phyloP scores from a whole-genome alignment of 2,329 filamentous ascomycete genomes.

The Fusarium sterilihyphosum region DNA sequence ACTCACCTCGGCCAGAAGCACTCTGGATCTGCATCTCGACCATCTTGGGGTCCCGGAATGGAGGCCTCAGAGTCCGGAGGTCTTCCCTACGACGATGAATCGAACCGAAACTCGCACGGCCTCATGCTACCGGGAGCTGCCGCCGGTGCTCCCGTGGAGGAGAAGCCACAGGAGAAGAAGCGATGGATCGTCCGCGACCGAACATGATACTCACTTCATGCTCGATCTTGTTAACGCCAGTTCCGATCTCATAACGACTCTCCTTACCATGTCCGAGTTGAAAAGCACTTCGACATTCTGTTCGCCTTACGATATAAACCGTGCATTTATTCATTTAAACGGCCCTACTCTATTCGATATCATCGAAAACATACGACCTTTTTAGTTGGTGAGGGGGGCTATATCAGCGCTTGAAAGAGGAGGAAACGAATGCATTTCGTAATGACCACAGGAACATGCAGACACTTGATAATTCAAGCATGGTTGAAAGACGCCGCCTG shows the following conservation, averaged over 20 bases:
- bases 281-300: slow-evolving; percentile 12
- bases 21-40: slow-evolving; percentile 49
- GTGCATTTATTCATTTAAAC: slow-evolving; percentile 30
- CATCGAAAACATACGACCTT: slow-evolving; percentile 23
- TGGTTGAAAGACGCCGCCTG: slow-evolving; percentile 1
- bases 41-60: slow-evolving; percentile 50
- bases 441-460: not conserved
- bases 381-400: not conserved
- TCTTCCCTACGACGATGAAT: slow-evolving; percentile 45
- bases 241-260: slow-evolving; percentile 19
- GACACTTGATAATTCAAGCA: not conserved
- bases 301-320: slow-evolving; percentile 35
- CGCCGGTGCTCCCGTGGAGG: slow-evolving; percentile 20
- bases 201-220: slow-evolving; percentile 47
- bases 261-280: slow-evolving; percentile 17
- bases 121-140: slow-evolving; percentile 36
- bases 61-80: slow-evolving; percentile 37
- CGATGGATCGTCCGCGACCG: slow-evolving; percentile 58
- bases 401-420: not conserved
- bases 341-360: slow-evolving; percentile 32
- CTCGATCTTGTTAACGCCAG: not conserved
- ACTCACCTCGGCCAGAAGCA: slow-evolving; percentile 50
- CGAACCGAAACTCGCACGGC: slow-evolving; percentile 40
- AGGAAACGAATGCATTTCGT: not conserved
- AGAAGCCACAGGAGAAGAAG: slow-evolving; percentile 55